Base-by-base conservation (phyloP, 331 rosid species). In the Pyracantha coccinea region DNA sequence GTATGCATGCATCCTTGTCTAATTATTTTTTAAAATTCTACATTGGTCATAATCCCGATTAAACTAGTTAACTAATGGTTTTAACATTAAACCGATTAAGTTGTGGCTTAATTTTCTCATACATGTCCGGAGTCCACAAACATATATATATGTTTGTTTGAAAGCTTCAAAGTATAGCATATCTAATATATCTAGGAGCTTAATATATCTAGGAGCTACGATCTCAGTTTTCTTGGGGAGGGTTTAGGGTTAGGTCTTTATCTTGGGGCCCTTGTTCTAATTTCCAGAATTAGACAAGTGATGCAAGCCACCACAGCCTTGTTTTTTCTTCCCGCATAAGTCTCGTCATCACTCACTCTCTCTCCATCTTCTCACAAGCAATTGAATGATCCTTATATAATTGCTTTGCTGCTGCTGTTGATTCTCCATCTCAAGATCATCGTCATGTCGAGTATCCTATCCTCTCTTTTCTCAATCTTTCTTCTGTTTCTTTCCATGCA, bases 401-500 rank as follows among this genome's bases (percentile, higher is more conserved):
- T 50, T 50, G 55, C 20, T 41, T 9, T 47, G 55, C n/a, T 41
- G 47, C 47, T 6, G 54, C 1, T 50, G 20, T 3, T 50, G 2
- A 7, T 50, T 50, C 55, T 50, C 55, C 55, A 16, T 50, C 55
- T 6, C 55, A 50, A 50, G 27, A 57, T 57, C 28, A 0, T 21
- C 62, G 7, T 8, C 28, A 55, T 83, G 83, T 79, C 80, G 10
- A 66, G 19, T 67, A 27, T 25, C 41, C 17, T 63, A 7, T 80
- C 53, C 58, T 80, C 33, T 29, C 4, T 74, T 25, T 35, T 80
- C 65, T 61, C 29, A 24, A 27, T 77, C 75, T 19, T 77, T 54
- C 68, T 80, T 29, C 24, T 84, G 76, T 84, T 66, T 24, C 31
- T 72, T 65, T 77, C 78, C 64, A 77, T 74, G 69, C 66, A 69